These are phyloP conservation scores for Truncatella angustata DNA, from an alignment of 2,329 filamentous ascomycete genomes.

Conservation along the genomic window DNA sequence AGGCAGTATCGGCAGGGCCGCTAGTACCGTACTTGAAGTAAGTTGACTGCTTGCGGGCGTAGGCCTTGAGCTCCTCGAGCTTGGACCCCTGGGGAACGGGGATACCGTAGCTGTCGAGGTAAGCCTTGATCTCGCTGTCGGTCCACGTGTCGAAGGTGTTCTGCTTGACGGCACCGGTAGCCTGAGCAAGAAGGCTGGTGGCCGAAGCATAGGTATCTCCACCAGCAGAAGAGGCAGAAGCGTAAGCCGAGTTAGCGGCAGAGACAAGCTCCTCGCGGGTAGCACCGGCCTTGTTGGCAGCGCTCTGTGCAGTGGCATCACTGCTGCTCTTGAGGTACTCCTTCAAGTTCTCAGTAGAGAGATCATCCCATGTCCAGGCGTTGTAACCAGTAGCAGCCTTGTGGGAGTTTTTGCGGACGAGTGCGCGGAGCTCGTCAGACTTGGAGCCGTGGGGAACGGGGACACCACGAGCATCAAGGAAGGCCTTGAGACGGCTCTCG, in stretches of 20 bases:
- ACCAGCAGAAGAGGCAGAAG: constrained; percentile 57
- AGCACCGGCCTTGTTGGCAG: constrained; percentile 59
- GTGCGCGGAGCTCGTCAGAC: constrained; percentile 69
- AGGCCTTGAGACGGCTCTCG: constrained; percentile 74
- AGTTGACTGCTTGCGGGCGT: constrained; percentile 69
- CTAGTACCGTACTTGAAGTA: constrained; percentile 77
- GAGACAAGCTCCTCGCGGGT: constrained; percentile 72
- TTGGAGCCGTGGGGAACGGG: constrained; percentile 71
- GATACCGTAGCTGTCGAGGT: constrained; percentile 77
- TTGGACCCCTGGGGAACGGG: constrained; percentile 65
- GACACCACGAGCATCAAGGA: constrained; percentile 73
- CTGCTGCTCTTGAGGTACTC: constrained; percentile 52
- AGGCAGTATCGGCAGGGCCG: constrained; percentile 62
- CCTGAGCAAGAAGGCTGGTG: constrained; percentile 67
- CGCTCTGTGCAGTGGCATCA: constrained; percentile 55
- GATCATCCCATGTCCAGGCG: constrained; percentile 79
- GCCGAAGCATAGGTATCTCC: constrained; percentile 62
- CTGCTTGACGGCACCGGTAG: constrained; percentile 64
- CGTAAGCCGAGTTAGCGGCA: constrained; percentile 60
- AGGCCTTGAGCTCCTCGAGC: constrained; percentile 66
- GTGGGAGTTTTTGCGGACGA: constrained; percentile 71
- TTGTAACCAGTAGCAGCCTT: constrained; percentile 67
- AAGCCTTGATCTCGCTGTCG: constrained; percentile 70
- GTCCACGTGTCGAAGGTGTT: constrained; percentile 72
- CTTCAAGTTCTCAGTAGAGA: constrained; percentile 69